Conservation (phyloP, 768 basidiomycete genomes). For the Galerina marginata region DNA sequence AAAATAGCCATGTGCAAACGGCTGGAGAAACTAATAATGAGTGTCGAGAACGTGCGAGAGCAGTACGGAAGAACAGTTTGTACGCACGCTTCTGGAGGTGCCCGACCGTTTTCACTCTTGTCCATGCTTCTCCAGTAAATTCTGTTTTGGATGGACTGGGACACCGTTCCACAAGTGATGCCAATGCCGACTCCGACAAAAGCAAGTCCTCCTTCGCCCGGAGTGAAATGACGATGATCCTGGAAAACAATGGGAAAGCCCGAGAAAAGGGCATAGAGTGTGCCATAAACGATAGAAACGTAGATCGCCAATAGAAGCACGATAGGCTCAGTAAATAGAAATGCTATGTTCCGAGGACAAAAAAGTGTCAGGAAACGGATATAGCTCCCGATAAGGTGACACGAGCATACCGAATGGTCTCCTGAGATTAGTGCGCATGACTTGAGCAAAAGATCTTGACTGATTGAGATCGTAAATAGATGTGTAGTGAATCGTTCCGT, state of each 20-base stretch:
- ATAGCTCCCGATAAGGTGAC: constrained; percentile 1
- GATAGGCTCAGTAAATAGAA: constrained; percentile 68
- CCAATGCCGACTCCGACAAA: constrained; percentile 71
- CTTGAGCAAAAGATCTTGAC: constrained; percentile 45
- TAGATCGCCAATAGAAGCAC: constrained; percentile 63
- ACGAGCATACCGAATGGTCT: constrained; percentile 56
- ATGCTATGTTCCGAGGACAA: constrained; percentile 39
- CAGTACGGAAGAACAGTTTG: not conserved
- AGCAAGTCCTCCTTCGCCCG: constrained; percentile 61
- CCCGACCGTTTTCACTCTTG: constrained; percentile 50
- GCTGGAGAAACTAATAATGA: constrained; percentile 31
- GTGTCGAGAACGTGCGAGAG: not conserved
- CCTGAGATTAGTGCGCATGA: constrained; percentile 54
- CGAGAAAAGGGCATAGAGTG: constrained; percentile 68
- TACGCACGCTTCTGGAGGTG: constrained; percentile 66
- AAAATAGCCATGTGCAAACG: constrained; percentile 64
- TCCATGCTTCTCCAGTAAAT: constrained; percentile 57
- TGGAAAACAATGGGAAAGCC: constrained; percentile 67
- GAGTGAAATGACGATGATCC: constrained; percentile 53
- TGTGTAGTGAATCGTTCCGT: constrained; percentile 47
- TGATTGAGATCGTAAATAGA: constrained; percentile 54
- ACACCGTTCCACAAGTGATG: constrained; percentile 51
- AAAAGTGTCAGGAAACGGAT: constrained; percentile 5
- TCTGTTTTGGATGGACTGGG: constrained; percentile 59
- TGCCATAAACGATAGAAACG: constrained; percentile 65